Evolutionary conservation across 371 early-diverging fungal species (phyloP).

Genomic region (Actinomortierella ambigua): DNA sequence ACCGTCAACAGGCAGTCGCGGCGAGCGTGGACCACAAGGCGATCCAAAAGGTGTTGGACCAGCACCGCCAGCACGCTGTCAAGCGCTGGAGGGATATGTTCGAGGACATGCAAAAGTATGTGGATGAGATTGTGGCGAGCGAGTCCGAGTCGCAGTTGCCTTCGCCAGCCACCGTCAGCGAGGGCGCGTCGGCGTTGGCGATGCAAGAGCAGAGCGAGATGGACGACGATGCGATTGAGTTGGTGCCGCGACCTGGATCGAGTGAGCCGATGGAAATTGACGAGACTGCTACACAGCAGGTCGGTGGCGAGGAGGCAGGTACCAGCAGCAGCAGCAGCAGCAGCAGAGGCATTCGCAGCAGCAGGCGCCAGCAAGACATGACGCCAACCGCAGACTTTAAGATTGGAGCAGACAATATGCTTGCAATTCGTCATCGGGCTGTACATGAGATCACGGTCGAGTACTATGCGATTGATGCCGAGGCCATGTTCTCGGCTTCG

Average conservation of each 20-base stretch:
- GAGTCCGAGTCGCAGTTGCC: constrained; percentile 3
- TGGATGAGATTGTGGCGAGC: constrained; percentile 48
- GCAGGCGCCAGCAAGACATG: constrained; percentile 13
- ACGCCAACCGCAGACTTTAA: constrained; percentile 33
- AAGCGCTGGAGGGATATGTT: constrained; percentile 56
- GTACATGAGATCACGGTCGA: constrained; percentile 49
- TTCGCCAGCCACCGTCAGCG: constrained; percentile 9
- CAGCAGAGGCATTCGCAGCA: neutral
- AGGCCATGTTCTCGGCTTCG: constrained; percentile 61
- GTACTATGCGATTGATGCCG: constrained; percentile 64
- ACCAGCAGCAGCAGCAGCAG: constrained; percentile 8
- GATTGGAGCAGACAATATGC: constrained; percentile 23
- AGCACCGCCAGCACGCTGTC: constrained; percentile 51
- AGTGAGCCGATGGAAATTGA: constrained; percentile 3
- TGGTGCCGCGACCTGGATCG: constrained; percentile 39
- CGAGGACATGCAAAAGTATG: constrained; percentile 47
- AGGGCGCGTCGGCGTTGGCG: constrained; percentile 28
- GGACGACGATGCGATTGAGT: constrained; percentile 1
- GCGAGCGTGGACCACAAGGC: constrained; percentile 41
- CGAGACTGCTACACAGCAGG: constrained; percentile 21
- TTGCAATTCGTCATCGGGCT: constrained; percentile 46
- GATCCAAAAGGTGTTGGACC: constrained; percentile 41
- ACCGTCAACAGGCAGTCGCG: constrained; percentile 8
- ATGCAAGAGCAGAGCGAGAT: neutral
- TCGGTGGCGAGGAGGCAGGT: constrained; percentile 16